These are phyloP conservation scores for Pleurotus giganteus DNA, from an alignment of 768 basidiomycete species.

Conservation along the genomic window DNA sequence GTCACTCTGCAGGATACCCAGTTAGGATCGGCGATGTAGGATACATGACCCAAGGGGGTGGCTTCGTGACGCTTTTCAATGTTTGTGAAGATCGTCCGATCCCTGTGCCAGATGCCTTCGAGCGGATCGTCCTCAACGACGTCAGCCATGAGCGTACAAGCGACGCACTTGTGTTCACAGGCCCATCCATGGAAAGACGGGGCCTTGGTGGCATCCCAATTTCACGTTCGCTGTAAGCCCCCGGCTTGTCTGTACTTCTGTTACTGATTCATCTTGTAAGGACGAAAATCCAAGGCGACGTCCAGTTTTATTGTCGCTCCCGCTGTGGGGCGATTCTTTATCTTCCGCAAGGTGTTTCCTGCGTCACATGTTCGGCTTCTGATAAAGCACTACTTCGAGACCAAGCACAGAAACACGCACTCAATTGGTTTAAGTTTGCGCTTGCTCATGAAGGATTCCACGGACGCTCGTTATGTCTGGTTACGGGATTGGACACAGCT, in stretches of 20 bases:
- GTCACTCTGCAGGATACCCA: not conserved
- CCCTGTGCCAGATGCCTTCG: slow-evolving; percentile 11
- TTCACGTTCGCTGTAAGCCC: too few relatives aligned
- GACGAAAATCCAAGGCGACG: too few relatives aligned
- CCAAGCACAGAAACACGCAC: slow-evolving; percentile 11
- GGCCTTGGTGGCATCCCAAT: too few relatives aligned
- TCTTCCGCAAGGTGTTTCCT: slow-evolving; percentile 12
- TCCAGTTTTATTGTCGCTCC: too few relatives aligned
- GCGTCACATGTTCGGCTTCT: too few relatives aligned
- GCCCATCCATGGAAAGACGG: not conserved
- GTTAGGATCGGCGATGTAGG: not conserved
- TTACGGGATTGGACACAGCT: slow-evolving; percentile 11
- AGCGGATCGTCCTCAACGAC: not conserved
- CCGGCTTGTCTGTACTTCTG: too few relatives aligned
- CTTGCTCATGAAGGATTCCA: not conserved
- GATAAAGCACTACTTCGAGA: not conserved
- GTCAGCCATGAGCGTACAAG: not conserved
- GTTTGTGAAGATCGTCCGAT: not conserved
- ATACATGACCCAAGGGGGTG: not conserved
- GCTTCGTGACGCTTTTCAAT: not conserved
- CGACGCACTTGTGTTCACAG: too few relatives aligned
- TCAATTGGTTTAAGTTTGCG: slow-evolving; percentile 13
- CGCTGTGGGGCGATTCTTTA: slow-evolving; percentile 11
- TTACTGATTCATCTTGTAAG: too few relatives aligned
- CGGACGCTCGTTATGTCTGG: slow-evolving; percentile 2